Conservation (phyloP, 441 rosid species). For the Erodium moschatum region DNA sequence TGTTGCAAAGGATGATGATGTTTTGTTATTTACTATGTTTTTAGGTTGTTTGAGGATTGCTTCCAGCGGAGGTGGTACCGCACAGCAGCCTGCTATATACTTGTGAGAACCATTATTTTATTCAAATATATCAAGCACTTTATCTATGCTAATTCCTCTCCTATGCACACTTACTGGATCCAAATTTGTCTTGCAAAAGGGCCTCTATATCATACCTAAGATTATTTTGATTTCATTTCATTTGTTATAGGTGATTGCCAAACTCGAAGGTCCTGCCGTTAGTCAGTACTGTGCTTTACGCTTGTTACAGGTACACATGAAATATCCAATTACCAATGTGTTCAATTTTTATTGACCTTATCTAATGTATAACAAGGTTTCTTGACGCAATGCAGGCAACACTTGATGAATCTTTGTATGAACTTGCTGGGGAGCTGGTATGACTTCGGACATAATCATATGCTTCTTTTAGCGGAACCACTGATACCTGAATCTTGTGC, state of each 20-base stretch:
- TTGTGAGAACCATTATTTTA: constrained; percentile 42
- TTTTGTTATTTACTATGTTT: constrained; percentile 9
- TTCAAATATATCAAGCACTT: constrained; percentile 10
- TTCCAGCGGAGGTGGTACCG: constrained; percentile 98
- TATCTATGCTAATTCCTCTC: constrained; percentile 4
- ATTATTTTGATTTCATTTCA: constrained; percentile 12
- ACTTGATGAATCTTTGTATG: constrained; percentile 90
- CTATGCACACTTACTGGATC: not conserved
- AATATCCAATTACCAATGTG: not conserved
- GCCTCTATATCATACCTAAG: not conserved
- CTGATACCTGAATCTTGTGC: constrained; percentile 16
- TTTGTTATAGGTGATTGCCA: constrained; percentile 70
- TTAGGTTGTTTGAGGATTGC: constrained; percentile 93
- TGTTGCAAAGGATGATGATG: not conserved
- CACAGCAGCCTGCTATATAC: constrained; percentile 96
- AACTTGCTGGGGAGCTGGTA: constrained; percentile 99
- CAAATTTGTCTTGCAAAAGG: not conserved
- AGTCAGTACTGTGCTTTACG: constrained; percentile 96
- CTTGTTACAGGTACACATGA: constrained; percentile 59
- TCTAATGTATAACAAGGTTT: constrained; percentile 20
- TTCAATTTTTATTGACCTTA: constrained; percentile 15
- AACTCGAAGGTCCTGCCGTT: constrained; percentile 97
- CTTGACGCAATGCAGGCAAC: constrained; percentile 62
- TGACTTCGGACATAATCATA: constrained; percentile 14
- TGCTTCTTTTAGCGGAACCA: constrained; percentile 17